Evolutionary conservation across 371 early-diverging fungal species (phyloP).

Genomic region (Mucor mucedo): DNA sequence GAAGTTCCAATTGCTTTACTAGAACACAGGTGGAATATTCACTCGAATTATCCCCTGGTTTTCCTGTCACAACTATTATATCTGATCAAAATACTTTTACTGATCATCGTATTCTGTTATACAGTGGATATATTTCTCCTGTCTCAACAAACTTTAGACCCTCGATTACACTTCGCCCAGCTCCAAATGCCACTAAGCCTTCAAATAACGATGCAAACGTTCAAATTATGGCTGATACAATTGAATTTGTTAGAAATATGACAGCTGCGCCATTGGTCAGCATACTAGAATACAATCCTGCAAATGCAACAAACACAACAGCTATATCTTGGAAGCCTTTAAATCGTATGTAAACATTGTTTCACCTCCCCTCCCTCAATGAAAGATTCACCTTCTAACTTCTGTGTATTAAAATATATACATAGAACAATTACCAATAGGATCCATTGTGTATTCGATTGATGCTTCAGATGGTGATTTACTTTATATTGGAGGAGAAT

Average conservation of each 20-base stretch:
- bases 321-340: conserved; percentile 39
- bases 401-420: not conserved
- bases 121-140: conserved; percentile 52
- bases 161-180: conserved; percentile 26
- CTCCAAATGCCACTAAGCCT: conserved; percentile 22
- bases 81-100: conserved; percentile 47
- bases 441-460: conserved; percentile 37
- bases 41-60: conserved; percentile 44
- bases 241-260: conserved; percentile 41
- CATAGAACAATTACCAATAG: conserved; percentile 41
- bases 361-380: not conserved
- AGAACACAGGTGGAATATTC: conserved; percentile 56
- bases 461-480: conserved; percentile 36
- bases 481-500: conserved; percentile 48
- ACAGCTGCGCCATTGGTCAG: conserved; percentile 41
- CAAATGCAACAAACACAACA: conserved; percentile 24
- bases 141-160: conserved; percentile 37
- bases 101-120: conserved; percentile 53
- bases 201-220: conserved; percentile 20
- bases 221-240: conserved; percentile 40
- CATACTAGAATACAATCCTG: conserved; percentile 45
- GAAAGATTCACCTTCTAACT: not conserved
- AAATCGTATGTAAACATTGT: conserved; percentile 23
- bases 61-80: conserved; percentile 26
- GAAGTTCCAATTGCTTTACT: conserved; percentile 57